Conservation (phyloP, 164 flowering plant genomes). For the Platanus orientalis region DNA sequence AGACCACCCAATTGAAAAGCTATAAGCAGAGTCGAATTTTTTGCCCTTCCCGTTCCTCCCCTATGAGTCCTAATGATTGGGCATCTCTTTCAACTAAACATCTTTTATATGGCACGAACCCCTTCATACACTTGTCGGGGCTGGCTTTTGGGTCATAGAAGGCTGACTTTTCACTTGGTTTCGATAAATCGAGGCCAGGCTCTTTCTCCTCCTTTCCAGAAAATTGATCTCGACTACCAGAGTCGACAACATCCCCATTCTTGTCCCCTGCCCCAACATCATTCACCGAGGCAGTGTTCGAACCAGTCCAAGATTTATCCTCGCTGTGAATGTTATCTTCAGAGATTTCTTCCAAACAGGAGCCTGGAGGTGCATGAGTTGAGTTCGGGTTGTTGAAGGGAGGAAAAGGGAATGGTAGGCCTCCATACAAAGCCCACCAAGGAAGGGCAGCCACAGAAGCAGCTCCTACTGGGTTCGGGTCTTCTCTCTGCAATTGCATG, state of each 20-base stretch:
- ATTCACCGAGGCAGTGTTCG: conserved; percentile 25
- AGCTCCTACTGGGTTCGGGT: conserved; percentile 12
- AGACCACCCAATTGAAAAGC: neutral
- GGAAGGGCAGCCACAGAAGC: conserved; percentile 16
- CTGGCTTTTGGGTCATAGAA: conserved; percentile 17
- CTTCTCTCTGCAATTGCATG: conserved; percentile 23
- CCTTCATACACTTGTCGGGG: conserved; percentile 25
- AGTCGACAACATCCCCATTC: conserved; percentile 25
- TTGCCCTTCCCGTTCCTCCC: conserved; percentile 30
- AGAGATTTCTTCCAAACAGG: conserved; percentile 8
- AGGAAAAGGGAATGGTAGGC: conserved; percentile 20
- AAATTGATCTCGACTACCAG: conserved; percentile 13
- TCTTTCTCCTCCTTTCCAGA: conserved; percentile 13
- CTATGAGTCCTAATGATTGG: conserved; percentile 17
- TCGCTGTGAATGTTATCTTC: conserved; percentile 14
- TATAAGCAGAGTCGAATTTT: conserved; percentile 39
- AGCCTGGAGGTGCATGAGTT: conserved; percentile 6
- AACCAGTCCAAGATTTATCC: conserved; percentile 39
- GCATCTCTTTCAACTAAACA: conserved; percentile 38
- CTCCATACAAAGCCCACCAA: conserved; percentile 36
- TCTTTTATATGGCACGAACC: conserved; percentile 72
- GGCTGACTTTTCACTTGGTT: conserved; percentile 23
- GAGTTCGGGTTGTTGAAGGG: conserved; percentile 20
- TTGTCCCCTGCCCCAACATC: conserved; percentile 21
- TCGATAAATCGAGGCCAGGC: conserved; percentile 7